phyloP scores from a whole-genome alignment of 2,329 filamentous ascomycete species.

The Fusarium drepaniforme region DNA sequence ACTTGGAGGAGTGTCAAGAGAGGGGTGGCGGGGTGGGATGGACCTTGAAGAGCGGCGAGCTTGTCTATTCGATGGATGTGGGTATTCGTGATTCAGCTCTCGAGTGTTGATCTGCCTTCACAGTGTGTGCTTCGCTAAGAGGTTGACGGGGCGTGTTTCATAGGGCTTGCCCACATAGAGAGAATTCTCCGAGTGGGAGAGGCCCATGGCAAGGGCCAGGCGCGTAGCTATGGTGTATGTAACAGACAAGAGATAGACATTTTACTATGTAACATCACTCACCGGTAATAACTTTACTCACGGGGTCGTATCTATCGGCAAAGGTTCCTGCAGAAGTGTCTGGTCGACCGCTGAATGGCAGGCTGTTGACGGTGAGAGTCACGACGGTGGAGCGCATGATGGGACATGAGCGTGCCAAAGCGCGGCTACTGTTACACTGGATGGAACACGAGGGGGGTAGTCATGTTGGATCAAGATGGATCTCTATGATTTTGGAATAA shows the following conservation, averaged over 20 bases:
- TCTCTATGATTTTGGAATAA: neutral
- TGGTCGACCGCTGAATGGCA: neutral
- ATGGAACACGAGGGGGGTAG: neutral
- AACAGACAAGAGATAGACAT: neutral
- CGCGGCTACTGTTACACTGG: slow-evolving; percentile 2
- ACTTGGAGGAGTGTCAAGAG: slow-evolving; percentile 20
- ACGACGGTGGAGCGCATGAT: slow-evolving; percentile 18
- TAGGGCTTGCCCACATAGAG: slow-evolving; percentile 16
- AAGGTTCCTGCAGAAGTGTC: neutral
- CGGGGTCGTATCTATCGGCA: neutral
- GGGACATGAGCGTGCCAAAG: slow-evolving; percentile 16
- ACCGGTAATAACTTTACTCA: neutral
- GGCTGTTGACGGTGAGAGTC: neutral
- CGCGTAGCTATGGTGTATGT: slow-evolving; percentile 20
- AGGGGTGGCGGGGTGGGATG: neutral
- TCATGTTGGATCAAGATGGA: neutral
- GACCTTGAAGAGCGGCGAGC: neutral
- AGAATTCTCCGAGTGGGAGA: slow-evolving; percentile 28
- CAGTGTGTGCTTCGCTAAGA: slow-evolving; percentile 26
- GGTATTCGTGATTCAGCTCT: slow-evolving; percentile 1
- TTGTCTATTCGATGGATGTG: neutral
- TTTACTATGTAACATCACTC: neutral
- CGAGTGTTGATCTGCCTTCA: slow-evolving; percentile 7
- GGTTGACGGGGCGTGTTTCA: slow-evolving; percentile 31
- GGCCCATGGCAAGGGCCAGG: slow-evolving; percentile 1